A percentile compares a stretch with the other conserved stretches of the same genome.
These are phyloP conservation scores for Aureobasidium uvarum DNA, from an alignment of 2,329 filamentous ascomycete genomes.

Conservation along the genomic window DNA sequence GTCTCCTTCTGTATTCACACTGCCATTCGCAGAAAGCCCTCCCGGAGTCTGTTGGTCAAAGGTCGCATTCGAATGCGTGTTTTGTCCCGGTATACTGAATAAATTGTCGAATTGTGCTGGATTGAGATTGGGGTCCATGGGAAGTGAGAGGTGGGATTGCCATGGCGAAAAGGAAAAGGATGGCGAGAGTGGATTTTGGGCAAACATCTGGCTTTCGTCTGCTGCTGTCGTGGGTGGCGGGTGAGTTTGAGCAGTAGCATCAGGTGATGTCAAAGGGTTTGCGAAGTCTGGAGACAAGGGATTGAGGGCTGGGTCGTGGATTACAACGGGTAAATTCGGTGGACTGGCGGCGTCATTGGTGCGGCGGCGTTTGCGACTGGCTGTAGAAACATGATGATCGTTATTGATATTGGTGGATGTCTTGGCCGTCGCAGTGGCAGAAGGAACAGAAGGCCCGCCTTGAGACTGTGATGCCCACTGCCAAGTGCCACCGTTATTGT, in stretches of 20 bases:
- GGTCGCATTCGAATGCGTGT: neutral
- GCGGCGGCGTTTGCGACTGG: conserved; percentile 23
- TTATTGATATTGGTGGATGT: neutral
- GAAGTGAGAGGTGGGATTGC: conserved; percentile 27
- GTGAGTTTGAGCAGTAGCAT: neutral
- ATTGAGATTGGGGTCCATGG: conserved; percentile 5
- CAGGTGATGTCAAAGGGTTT: conserved; percentile 15
- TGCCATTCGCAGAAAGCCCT: conserved; percentile 43
- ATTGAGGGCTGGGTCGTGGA: conserved; percentile 18
- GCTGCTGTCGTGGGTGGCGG: conserved; percentile 5
- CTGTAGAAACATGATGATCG: neutral
- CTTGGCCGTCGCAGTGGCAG: neutral
- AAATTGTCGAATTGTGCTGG: conserved; percentile 30
- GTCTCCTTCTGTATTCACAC: conserved; percentile 52
- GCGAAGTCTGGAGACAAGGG: conserved; percentile 11
- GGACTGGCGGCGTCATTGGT: conserved; percentile 22
- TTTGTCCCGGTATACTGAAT: conserved; percentile 29
- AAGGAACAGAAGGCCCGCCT: neutral
- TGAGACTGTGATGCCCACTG: conserved; percentile 21
- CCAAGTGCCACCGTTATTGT: conserved; percentile 14
- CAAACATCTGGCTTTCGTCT: conserved; percentile 31
- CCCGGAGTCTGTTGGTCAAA: conserved; percentile 48
- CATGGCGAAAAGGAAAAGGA: conserved; percentile 40
- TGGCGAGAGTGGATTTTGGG: conserved; percentile 43
- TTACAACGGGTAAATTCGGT: conserved; percentile 23